Evolutionary conservation across 2,329 filamentous ascomycete species (phyloP), one percentile per base, ranked within the genome.

Genomic region (Claviceps lovelessii): DNA sequence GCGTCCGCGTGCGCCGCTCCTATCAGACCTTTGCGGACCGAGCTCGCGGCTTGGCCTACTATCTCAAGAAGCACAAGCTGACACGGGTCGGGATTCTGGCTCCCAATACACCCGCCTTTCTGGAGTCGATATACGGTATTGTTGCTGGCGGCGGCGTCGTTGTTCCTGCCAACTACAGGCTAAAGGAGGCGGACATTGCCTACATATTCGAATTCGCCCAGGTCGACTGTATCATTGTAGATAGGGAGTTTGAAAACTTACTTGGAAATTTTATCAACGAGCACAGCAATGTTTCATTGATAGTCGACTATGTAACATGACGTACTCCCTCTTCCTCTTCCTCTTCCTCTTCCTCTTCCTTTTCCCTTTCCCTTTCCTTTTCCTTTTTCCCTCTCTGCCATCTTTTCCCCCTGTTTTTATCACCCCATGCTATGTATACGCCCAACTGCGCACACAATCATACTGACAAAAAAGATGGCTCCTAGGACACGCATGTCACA

Each of bases 31-130:
- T 90, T 56, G 87, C 93, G 17, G 88, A 95, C 64, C 87, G 93
- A 47, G 88, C 90, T 3, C 75, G 88, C 46, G 93, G 91, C 0
- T 73, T 98, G 19, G 90, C 90, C 15, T 97, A 95, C 70, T 97
- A 86, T 67, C 67, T 98, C 55, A 79, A 80, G 61, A 88, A 87
- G 67, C 81, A 87, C 64, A 77, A 79, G 5, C 83, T 81, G 64
- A 85, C 81, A 63, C 79, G 87, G 57, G 86, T 97, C 6, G 93
- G 93, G 7, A 84, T 98, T 50, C 75, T 98, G 11, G 84, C 83
- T 9, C 88, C 93, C 3, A 98, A 98, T 67, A 98, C 93, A 1
- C 93, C 93, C 0, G 90, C 90, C 0, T 97, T 97, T 63, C 75
- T 98, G 33, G 91, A 97, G 71, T 80, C 83, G 7, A 88, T 95